A percentile compares a stretch with the other conserved stretches of the same genome.
Conservation (phyloP, 2,329 filamentous ascomycete species). For the Botrytis paeoniae region DNA sequence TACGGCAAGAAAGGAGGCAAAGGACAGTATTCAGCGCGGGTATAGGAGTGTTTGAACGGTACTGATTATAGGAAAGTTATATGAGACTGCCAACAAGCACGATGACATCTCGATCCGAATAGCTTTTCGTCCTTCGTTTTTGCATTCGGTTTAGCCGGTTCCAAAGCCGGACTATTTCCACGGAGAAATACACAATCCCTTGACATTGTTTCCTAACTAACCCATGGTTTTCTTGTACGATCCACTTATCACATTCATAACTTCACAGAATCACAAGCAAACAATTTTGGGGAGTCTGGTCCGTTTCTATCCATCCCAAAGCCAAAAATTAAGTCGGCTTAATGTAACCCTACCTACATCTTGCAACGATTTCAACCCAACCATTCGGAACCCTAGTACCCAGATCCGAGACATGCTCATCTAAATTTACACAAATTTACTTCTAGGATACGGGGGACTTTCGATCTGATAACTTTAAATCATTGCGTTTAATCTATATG, state of each 20-base stretch:
- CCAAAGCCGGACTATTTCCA: not conserved
- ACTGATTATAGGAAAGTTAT: not conserved
- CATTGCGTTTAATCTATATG: not conserved
- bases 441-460: not conserved
- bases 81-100: not conserved
- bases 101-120: not conserved
- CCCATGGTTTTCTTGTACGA: not conserved
- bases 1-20: not conserved
- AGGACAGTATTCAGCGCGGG: not conserved
- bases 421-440: not conserved
- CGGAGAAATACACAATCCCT: not conserved
- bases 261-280: not conserved
- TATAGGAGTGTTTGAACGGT: not conserved
- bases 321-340: not conserved
- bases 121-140: not conserved
- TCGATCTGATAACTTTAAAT: slow-evolving; percentile 13
- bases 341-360: not conserved
- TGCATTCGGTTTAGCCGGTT: not conserved
- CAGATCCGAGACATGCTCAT: not conserved
- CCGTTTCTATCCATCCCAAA: not conserved
- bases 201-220: not conserved
- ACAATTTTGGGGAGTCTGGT: not conserved
- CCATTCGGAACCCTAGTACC: not conserved
- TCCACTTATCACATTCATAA: not conserved
- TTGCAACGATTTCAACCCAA: not conserved